phyloP scores from a whole-genome alignment of 257 asterid genomes.

The Haberlea rhodopensis region DNA sequence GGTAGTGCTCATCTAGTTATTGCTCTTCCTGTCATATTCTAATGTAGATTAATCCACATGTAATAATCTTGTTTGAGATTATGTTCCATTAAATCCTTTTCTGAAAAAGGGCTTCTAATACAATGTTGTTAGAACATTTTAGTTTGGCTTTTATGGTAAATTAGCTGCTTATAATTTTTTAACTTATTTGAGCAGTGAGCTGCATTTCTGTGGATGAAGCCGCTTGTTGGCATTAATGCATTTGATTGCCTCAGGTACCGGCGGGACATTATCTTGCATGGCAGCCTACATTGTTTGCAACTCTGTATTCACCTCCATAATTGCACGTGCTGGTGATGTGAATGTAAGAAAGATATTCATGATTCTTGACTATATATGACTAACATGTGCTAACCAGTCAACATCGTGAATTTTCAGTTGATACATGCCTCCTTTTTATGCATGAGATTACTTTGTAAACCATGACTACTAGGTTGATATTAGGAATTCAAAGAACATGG shows the following conservation, averaged over 20 bases:
- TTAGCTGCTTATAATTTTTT: background rate
- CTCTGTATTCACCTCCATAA: conserved; percentile 57
- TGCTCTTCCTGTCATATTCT: conserved; percentile 5
- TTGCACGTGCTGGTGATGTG: conserved; percentile 59
- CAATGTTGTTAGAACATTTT: background rate
- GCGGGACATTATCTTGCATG: conserved; percentile 77
- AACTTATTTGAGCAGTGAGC: conserved; percentile 17
- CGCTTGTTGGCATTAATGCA: conserved; percentile 24
- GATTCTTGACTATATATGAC: conserved; percentile 10
- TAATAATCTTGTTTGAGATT: background rate
- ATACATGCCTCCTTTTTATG: background rate
- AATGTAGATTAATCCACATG: background rate
- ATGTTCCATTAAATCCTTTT: background rate
- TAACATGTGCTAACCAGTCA: conserved; percentile 11
- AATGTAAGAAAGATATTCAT: conserved; percentile 52
- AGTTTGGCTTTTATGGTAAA: conserved; percentile 11
- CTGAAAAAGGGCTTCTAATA: background rate
- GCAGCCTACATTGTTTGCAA: conserved; percentile 83
- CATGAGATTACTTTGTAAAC: background rate
- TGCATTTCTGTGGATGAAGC: conserved; percentile 18
- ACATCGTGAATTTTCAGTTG: background rate
- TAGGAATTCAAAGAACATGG: conserved; percentile 1
- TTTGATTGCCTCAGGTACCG: conserved; percentile 59
- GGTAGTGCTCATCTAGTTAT: conserved; percentile 43
- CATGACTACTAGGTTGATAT: conserved; percentile 1